Evolutionary conservation across 1,139 yeast species (phyloP).

Genomic region (Hyphopichia burtonii): DNA sequence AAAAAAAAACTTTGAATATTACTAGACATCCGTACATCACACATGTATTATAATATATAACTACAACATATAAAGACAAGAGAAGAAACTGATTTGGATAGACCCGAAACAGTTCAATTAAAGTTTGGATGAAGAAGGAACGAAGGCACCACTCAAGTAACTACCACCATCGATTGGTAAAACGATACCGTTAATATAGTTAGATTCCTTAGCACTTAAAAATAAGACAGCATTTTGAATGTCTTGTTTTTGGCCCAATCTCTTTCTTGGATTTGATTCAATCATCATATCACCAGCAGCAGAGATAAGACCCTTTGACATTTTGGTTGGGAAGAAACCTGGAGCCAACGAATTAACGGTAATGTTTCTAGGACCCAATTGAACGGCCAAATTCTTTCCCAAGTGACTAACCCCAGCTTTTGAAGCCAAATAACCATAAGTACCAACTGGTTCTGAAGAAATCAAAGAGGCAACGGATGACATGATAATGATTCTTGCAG

Average conservation of each 20-base stretch:
- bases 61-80: too few relatives aligned
- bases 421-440: constrained; percentile 72
- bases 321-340: constrained; percentile 76
- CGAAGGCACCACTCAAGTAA: constrained; percentile 25
- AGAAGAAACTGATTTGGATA: too few relatives aligned
- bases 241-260: constrained; percentile 66
- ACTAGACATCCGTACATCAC: too few relatives aligned
- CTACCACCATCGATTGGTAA: constrained; percentile 77
- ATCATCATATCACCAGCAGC: constrained; percentile 51
- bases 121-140: constrained; percentile 7
- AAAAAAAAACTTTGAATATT: too few relatives aligned
- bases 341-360: constrained; percentile 73
- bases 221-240: constrained; percentile 59
- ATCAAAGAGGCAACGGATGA: constrained; percentile 57
- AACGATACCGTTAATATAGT: constrained; percentile 69
- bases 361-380: constrained; percentile 65
- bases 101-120: too few relatives aligned
- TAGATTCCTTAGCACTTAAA: constrained; percentile 57
- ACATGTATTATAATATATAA: too few relatives aligned
- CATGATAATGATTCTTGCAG: constrained; percentile 65
- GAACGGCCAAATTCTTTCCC: constrained; percentile 61
- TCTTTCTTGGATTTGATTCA: constrained; percentile 56
- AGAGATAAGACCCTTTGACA: constrained; percentile 66
- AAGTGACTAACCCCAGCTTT: constrained; percentile 77
- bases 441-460: constrained; percentile 50